Evolutionary conservation across 2,329 filamentous ascomycete genomes (phyloP).

Genomic region (Teratosphaeria pseudoeucalypti): DNA sequence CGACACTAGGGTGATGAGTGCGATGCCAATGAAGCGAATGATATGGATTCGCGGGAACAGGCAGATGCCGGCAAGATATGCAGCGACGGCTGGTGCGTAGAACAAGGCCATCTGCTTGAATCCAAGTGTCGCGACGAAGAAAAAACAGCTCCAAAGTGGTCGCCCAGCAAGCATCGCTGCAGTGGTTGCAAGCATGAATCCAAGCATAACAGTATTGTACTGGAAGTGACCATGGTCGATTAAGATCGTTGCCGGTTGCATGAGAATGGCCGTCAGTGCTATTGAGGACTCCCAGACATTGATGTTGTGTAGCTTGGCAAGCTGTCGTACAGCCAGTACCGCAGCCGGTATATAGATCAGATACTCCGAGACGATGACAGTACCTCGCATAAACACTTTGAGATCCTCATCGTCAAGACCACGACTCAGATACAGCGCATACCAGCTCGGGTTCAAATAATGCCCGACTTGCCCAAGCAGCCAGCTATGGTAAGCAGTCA

Average conservation of each 20-base stretch:
- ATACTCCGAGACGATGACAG: conserved; percentile 84
- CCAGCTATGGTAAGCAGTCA: conserved; percentile 98
- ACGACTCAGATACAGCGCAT: conserved; percentile 71
- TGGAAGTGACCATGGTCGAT: conserved; percentile 96
- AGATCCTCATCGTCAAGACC: conserved; percentile 67
- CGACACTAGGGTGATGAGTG: conserved; percentile 58
- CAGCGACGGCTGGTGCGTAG: conserved; percentile 87
- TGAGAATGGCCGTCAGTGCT: conserved; percentile 76
- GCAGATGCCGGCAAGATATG: conserved; percentile 80
- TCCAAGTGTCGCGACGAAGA: conserved; percentile 86
- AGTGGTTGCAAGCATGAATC: conserved; percentile 74
- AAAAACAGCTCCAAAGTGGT: conserved; percentile 78
- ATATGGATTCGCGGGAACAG: conserved; percentile 62
- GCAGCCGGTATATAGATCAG: conserved; percentile 77
- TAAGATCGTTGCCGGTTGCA: conserved; percentile 83
- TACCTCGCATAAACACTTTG: conserved; percentile 93
- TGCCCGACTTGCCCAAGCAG: conserved; percentile 75
- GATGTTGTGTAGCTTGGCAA: conserved; percentile 64
- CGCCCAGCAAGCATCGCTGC: conserved; percentile 80
- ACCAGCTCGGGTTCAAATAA: conserved; percentile 74
- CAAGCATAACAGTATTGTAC: conserved; percentile 98
- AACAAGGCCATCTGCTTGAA: conserved; percentile 99
- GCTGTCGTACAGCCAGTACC: conserved; percentile 75
- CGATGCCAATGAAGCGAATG: conserved; percentile 62
- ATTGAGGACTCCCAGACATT: conserved; percentile 70